A percentile compares a stretch with the other conserved stretches of the same genome.
Conservation (phyloP, 495 filamentous ascomycete genomes). For the Penicillium daleae region DNA sequence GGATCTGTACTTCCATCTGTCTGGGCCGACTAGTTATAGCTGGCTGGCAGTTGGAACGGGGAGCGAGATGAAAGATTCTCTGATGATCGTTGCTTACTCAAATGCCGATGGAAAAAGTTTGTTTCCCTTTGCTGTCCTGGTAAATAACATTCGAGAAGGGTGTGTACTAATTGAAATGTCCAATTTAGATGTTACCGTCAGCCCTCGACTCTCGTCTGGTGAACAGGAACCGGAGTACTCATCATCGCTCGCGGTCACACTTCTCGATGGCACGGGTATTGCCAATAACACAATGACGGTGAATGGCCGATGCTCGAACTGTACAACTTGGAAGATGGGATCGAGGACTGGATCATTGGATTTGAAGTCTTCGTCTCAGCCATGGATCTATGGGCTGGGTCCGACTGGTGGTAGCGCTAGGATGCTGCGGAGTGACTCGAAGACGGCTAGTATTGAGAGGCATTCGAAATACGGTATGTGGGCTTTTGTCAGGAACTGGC, state of each 20-base stretch:
- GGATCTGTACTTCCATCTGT: conserved; percentile 54
- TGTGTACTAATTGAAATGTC: not conserved
- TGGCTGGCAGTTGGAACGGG: conserved; percentile 60
- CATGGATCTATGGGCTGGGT: conserved; percentile 63
- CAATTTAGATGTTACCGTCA: conserved; percentile 50
- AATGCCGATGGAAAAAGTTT: conserved; percentile 41
- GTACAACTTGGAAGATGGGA: conserved; percentile 47
- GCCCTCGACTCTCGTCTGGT: conserved; percentile 46
- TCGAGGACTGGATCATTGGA: conserved; percentile 43
- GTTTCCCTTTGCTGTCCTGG: not conserved
- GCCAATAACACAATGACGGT: conserved; percentile 47
- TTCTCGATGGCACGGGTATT: conserved; percentile 46
- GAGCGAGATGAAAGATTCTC: conserved; percentile 50
- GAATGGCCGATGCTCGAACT: conserved; percentile 53
- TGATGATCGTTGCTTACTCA: conserved; percentile 57
- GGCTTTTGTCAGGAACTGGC: not conserved
- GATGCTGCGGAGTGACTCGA: conserved; percentile 42
- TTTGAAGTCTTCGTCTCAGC: conserved; percentile 37
- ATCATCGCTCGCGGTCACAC: conserved; percentile 40
- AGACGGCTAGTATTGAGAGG: conserved; percentile 48
- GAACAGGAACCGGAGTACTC: conserved; percentile 53
- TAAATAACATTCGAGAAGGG: not conserved
- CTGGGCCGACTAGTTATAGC: conserved; percentile 40
- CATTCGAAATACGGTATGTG: conserved; percentile 50
- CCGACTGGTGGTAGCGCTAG: conserved; percentile 28